These are phyloP conservation scores for Russula compacta DNA, from an alignment of 768 basidiomycete species.

Conservation along the genomic window DNA sequence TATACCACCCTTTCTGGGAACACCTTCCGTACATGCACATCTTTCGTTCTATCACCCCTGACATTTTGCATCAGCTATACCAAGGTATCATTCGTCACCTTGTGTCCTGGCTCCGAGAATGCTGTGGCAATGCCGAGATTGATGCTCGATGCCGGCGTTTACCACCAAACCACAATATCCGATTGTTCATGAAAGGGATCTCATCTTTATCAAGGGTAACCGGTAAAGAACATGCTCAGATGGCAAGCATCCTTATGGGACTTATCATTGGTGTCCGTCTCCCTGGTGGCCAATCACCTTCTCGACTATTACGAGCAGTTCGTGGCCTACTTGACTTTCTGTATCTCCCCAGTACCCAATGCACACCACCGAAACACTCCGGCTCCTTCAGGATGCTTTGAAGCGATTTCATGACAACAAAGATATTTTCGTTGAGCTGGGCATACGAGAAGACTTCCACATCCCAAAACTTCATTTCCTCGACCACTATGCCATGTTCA, in stretches of 20 bases:
- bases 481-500: neutral
- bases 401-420: conserved; percentile 26
- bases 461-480: conserved; percentile 7
- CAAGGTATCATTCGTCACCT: conserved; percentile 28
- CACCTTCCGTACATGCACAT: neutral
- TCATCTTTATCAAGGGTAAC: conserved; percentile 26
- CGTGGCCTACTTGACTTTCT: conserved; percentile 28
- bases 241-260: conserved; percentile 17
- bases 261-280: neutral
- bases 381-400: conserved; percentile 12
- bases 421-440: conserved; percentile 28
- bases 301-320: too few species aligned
- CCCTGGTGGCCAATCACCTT: neutral
- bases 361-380: conserved; percentile 20
- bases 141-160: conserved; percentile 29
- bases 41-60: neutral
- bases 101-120: conserved; percentile 24
- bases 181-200: conserved; percentile 31
- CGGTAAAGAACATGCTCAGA: conserved; percentile 32
- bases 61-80: neutral
- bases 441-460: conserved; percentile 26
- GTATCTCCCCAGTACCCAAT: conserved; percentile 29
- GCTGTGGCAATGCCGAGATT: conserved; percentile 27
- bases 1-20: neutral
- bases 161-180: conserved; percentile 30